phyloP scores from a whole-genome alignment of 164 flowering plant species.

The Protea cynaroides region DNA sequence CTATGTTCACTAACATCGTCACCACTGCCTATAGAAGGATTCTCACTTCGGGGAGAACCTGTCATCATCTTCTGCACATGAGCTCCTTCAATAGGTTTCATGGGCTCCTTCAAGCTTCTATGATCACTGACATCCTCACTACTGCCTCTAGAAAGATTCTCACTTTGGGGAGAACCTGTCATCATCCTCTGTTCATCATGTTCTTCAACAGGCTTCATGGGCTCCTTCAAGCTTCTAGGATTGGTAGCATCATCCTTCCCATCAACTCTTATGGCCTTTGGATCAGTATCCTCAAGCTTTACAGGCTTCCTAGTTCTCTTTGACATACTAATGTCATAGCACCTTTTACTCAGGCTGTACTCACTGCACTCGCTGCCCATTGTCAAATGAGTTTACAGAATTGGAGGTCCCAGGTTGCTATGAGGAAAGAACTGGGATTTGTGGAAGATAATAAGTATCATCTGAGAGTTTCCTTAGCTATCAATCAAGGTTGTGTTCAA shows the following conservation, averaged over 20 bases:
- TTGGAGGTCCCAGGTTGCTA: not conserved
- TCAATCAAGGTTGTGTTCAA: slow-evolving; percentile 5
- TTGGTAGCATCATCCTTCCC: not conserved
- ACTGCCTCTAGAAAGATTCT: not conserved
- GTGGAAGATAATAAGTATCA: not conserved
- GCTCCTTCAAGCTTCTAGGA: no score
- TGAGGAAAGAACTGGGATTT: not conserved
- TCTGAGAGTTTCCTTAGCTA: slow-evolving; percentile 12
- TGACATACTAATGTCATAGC: slow-evolving; percentile 43
- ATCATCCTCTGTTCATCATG: no score
- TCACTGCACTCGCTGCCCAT: slow-evolving; percentile 37
- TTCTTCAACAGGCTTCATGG: no score
- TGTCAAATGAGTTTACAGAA: not conserved
- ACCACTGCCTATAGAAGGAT: not conserved
- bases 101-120: no score
- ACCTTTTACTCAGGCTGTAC: slow-evolving; percentile 17
- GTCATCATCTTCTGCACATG: no score
- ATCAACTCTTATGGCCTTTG: not conserved
- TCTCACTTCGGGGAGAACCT: not conserved
- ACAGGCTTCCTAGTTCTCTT: slow-evolving; percentile 43
- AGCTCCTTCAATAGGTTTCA: no score
- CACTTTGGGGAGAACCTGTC: not conserved
- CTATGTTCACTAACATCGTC: not conserved
- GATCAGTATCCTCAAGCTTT: slow-evolving; percentile 13
- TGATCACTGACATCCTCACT: not conserved